These are phyloP conservation scores for Aurantiochytrium sp. DNA, from an alignment of 108 stramenopile genomes.

Conservation along the genomic window DNA sequence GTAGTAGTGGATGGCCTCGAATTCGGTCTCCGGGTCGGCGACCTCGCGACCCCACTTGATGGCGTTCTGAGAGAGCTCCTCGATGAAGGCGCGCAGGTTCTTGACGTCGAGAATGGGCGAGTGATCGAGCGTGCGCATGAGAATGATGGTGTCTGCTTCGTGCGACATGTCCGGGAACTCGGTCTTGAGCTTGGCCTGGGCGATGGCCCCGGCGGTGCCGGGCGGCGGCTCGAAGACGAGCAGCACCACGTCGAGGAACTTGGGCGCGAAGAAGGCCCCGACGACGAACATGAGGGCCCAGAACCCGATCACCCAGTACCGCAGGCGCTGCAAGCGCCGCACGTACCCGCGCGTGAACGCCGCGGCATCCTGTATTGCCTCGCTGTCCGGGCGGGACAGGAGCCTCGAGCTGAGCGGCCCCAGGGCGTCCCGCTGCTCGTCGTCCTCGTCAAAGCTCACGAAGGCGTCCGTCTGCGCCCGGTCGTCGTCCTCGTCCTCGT, in stretches of 20 bases:
- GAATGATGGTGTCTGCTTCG: neutral
- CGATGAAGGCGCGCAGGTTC: neutral
- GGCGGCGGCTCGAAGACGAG: neutral
- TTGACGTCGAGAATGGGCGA: no score
- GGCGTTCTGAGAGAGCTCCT: neutral
- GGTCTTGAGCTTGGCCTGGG: neutral
- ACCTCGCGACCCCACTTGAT: neutral
- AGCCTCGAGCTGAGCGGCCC: no score
- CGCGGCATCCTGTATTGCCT: neutral
- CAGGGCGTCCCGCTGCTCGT: no score
- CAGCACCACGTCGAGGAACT: neutral
- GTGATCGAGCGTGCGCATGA: no score
- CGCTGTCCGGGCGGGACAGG: no score
- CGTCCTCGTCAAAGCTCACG: no score
- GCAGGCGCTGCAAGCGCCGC: neutral
- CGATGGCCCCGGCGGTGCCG: neutral
- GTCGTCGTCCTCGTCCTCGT: no score
- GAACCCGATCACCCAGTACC: neutral
- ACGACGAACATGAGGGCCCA: neutral
- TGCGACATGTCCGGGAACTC: neutral
- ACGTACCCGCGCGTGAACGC: neutral
- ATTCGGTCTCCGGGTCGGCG: neutral
- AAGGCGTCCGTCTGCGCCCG: no score
- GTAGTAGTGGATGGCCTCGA: neutral
- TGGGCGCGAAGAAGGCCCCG: neutral